Conservation (phyloP, 2,329 filamentous ascomycete genomes). For the Calonectria crousiana region DNA sequence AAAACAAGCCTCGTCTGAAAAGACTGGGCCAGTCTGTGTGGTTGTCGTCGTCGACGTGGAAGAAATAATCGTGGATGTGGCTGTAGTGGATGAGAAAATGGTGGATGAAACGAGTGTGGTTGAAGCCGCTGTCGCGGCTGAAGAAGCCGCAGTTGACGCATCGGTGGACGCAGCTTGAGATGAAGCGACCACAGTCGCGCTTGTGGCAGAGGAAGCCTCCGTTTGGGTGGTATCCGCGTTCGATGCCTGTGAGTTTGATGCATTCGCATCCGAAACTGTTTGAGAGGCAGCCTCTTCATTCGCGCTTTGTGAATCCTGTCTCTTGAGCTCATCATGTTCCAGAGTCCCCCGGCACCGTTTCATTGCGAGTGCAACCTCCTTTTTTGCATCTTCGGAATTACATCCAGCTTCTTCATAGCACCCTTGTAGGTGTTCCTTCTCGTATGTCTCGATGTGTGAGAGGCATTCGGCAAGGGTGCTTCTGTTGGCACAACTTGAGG, state of each 20-base stretch:
- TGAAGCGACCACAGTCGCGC: not conserved
- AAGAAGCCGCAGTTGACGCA: not conserved
- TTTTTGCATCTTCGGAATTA: not conserved
- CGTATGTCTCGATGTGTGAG: not conserved
- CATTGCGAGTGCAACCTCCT: not conserved
- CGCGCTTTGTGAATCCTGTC: not conserved
- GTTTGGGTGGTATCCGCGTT: not conserved
- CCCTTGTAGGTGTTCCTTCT: not conserved
- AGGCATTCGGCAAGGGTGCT: not conserved
- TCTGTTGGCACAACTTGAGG: not conserved
- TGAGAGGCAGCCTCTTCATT: not conserved
- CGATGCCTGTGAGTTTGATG: not conserved
- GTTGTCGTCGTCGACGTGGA: not conserved
- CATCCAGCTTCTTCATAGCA: not conserved
- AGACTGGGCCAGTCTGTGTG: not conserved
- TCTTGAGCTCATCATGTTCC: not conserved
- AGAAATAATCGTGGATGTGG: not conserved
- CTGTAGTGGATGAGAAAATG: not conserved
- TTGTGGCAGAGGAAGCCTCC: not conserved
- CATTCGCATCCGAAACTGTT: not conserved
- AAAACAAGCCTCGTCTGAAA: not conserved
- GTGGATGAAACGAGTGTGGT: not conserved
- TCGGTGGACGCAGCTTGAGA: not conserved
- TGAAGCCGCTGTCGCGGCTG: not conserved
- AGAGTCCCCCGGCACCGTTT: not conserved